Conservation (phyloP, 208 protist species). For the Phytomonas francai region DNA sequence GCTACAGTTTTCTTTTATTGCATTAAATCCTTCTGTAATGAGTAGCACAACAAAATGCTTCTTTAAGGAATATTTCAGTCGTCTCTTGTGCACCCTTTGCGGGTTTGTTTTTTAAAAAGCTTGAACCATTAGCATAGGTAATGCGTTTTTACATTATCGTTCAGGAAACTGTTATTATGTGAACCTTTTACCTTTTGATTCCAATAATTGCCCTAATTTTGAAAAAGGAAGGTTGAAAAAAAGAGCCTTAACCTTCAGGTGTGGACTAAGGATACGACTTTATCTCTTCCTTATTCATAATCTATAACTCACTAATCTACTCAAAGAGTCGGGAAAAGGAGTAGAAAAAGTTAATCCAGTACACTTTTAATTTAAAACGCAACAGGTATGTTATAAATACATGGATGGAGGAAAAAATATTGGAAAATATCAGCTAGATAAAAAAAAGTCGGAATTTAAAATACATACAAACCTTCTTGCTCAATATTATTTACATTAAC, state of each 20-base stretch:
- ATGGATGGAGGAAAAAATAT: not conserved
- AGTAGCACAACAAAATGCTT: not conserved
- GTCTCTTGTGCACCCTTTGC: not conserved
- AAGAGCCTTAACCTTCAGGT: not conserved
- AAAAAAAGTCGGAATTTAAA: not conserved
- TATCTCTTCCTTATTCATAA: not conserved
- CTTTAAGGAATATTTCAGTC: not conserved
- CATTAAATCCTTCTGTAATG: not conserved
- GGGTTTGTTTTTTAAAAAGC: not conserved
- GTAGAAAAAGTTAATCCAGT: not conserved
- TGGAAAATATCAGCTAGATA: not conserved
- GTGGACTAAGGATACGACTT: not conserved
- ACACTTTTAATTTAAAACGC: not conserved
- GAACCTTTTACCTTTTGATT: not conserved
- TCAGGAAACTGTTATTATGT: not conserved
- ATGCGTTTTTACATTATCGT: not conserved
- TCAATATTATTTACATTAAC: slow-evolving; percentile 3
- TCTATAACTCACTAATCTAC: not conserved
- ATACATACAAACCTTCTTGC: not conserved
- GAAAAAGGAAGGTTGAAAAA: not conserved
- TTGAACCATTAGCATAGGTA: not conserved
- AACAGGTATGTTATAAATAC: not conserved
- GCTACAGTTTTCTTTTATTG: not conserved
- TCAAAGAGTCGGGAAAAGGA: slow-evolving; percentile 16
- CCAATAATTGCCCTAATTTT: slow-evolving; percentile 1